Evolutionary conservation across 202 grass and related monocot genomes (phyloP), one percentile per base, ranked within the genome.

Genomic region (Hordeum pubiflorum): DNA sequence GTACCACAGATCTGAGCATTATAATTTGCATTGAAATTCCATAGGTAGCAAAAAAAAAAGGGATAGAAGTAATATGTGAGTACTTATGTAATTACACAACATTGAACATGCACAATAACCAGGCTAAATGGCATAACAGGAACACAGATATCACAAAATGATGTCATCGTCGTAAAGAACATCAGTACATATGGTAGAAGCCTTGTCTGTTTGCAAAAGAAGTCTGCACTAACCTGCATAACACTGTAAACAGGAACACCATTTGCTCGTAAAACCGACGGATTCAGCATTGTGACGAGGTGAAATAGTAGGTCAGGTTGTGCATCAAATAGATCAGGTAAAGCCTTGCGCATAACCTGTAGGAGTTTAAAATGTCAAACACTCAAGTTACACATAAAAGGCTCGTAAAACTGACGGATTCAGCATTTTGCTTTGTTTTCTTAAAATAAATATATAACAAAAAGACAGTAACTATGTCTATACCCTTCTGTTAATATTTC

Each of bases 251-350:
- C 94, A 55, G 89, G 91, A 81, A 97, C 91, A 36, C 81, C 83
- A 85, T 92, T 92, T 76, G 79, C 82, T 81, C 46, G 87, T 76
- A 97, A 89, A 64, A 97, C 86, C 26, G 87, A 94, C 37, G 94
- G 94, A 87, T 92, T 97, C 32, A 97, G 83, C 94, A 97, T 97
- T 52, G 94, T 97, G 46, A 97, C 91, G 70, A 97, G 94, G 69
- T 97, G 94, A 87, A 97, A 97, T 39, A 97, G 87, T 41, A 97
- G 79, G 85, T 97, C 94, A 7, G 94, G 94, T 27, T 97, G 94
- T 56, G 83, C 82, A 69, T 97, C 94, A 90, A 97, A 97, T 67
- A 97, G 65, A 92, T 97, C 94, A 36, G 94, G 91, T 77, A 97
- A 87, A 64, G 91, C 81, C 77, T 87, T 85, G 55, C 87, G 89